phyloP scores from a whole-genome alignment of 2,329 filamentous ascomycete genomes.

The Penicillium vulpinum region DNA sequence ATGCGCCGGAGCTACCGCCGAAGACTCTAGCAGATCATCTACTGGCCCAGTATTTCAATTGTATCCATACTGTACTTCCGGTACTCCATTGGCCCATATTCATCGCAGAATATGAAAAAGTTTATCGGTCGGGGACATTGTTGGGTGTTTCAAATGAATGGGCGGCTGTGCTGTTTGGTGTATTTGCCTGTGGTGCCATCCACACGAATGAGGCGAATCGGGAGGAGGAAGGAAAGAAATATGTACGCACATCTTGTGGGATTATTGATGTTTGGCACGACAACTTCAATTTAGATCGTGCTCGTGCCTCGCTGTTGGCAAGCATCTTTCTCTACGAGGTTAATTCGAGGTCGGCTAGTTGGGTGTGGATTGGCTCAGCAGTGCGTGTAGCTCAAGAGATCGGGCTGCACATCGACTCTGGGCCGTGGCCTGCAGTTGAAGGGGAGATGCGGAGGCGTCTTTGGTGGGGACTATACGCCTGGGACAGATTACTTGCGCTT shows the following conservation, averaged over 20 bases:
- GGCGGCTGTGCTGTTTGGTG: slow-evolving; percentile 76
- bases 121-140: slow-evolving; percentile 68
- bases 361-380: slow-evolving; percentile 79
- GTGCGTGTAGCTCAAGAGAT: slow-evolving; percentile 81
- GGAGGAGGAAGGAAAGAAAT: slow-evolving; percentile 61
- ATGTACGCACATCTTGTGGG: slow-evolving; percentile 69
- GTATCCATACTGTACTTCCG: slow-evolving; percentile 77
- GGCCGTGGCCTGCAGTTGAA: slow-evolving; percentile 72
- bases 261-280: slow-evolving; percentile 81
- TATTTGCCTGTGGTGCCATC: slow-evolving; percentile 79
- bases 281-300: slow-evolving; percentile 72
- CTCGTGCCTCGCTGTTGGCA: slow-evolving; percentile 68
- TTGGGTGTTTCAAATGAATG: slow-evolving; percentile 66
- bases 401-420: slow-evolving; percentile 73
- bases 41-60: slow-evolving; percentile 71
- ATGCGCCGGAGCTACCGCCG: slow-evolving; percentile 67
- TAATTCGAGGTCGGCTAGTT: slow-evolving; percentile 81
- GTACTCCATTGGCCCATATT: slow-evolving; percentile 88
- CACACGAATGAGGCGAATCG: slow-evolving; percentile 63
- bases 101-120: slow-evolving; percentile 69
- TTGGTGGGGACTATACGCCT: slow-evolving; percentile 92
- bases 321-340: slow-evolving; percentile 81
- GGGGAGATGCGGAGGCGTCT: slow-evolving; percentile 81
- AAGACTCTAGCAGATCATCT: slow-evolving; percentile 70
- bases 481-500: slow-evolving; percentile 76